Evolutionary conservation across 1,139 yeast genomes (phyloP), one percentile per base, ranked within the genome.

Genomic region (Candida buenavistaensis): DNA sequence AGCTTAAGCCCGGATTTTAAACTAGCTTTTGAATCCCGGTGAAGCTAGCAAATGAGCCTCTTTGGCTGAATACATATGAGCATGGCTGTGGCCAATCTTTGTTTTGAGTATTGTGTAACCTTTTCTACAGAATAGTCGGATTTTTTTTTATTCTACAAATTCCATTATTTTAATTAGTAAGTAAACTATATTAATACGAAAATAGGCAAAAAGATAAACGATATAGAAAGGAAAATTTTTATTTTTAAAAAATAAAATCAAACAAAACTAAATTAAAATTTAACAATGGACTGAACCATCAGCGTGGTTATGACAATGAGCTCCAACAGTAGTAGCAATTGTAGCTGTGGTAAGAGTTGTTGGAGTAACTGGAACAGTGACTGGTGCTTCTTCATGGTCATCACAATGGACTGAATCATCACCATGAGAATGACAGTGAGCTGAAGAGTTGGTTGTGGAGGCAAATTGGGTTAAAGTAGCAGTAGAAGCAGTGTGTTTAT

Each of bases 301-400:
- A 4, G 45, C 43, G 28, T 51, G 55, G 26, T 55, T 50, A 30
- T 51, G 55, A 32, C 55, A 51, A 32, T 45, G 45, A 7, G 43
- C 16, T 7, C 40, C 45, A 21, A 24, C 28, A 11, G 30, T 6
- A 14, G 35, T 16, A 9, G 33, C 30, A 9, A 35, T 16, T 16
- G 38, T 28, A 14, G 38, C 19, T 9, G 15, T 14, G 9, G 11
- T 23, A 7, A 16, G n/a, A 3, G 21, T 29, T n/a, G 19, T 7
- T 17, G 19, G 7, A 17, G 19, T 5, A 6, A 17, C 5, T 17
- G 19, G 19, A 17, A 6, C 19, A 17, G 15, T 14, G 17, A 26
- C 21, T 17, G 19, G 19, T 17, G 19, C n/a, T n/a, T n/a, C n/a
- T n/a, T n/a, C n/a, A 26, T 19, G 4, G 6, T 12, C 19, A 5